phyloP scores from a whole-genome alignment of 768 basidiomycete genomes.

The Phanerochaete sordida region DNA sequence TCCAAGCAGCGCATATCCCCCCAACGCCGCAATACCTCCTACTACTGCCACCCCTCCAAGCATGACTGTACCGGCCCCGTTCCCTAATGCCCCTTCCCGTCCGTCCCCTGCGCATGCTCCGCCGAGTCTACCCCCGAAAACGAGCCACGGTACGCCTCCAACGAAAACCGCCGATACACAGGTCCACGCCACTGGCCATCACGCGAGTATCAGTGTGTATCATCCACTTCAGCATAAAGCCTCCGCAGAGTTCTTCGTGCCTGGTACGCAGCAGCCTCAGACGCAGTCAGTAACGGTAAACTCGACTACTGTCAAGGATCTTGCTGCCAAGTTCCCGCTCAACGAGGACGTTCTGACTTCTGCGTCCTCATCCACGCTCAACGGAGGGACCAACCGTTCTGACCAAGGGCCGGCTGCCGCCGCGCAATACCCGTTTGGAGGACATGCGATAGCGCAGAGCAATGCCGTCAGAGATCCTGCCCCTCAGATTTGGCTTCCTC shows the following conservation, averaged over 20 bases:
- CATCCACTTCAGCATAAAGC: constrained; percentile 4
- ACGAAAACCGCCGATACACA: neutral
- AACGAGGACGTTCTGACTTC: constrained; percentile 15
- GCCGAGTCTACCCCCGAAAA: neutral
- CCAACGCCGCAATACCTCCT: neutral
- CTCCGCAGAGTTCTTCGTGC: constrained; percentile 8
- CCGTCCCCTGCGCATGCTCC: neutral
- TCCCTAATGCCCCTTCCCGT: neutral
- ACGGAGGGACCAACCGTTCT: neutral
- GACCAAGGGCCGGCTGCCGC: neutral
- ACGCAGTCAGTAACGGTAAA: neutral
- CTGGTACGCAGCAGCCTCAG: neutral
- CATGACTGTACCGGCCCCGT: neutral
- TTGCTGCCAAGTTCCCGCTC: constrained; percentile 10
- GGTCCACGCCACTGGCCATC: neutral
- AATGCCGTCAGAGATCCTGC: neutral
- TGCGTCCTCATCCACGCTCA: constrained; percentile 12
- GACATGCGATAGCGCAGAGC: neutral
- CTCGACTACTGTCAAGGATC: constrained; percentile 5
- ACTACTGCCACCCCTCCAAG: neutral
- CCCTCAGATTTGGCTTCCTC: neutral
- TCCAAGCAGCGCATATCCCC: neutral
- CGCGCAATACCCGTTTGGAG: neutral
- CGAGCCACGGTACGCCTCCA: neutral
- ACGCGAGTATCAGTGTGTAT: constrained; percentile 13